Conservation (phyloP, 164 flowering plant genomes). For the Echeveria elegans region DNA sequence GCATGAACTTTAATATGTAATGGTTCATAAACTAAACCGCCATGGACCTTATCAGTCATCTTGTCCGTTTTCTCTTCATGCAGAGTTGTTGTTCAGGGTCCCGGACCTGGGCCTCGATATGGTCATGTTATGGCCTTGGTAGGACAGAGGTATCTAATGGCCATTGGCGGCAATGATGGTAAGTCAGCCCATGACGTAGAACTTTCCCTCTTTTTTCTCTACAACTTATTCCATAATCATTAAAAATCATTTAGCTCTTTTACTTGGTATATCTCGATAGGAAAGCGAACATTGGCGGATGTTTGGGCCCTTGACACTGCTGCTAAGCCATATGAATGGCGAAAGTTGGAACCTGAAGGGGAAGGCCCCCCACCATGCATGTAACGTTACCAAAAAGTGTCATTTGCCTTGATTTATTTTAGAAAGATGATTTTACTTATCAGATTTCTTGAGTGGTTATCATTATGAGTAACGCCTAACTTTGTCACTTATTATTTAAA, state of each 20-base stretch:
- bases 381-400: constrained; percentile 24
- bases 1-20: constrained; percentile 21
- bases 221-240: too few relatives aligned
- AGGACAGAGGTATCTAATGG: constrained; percentile 96
- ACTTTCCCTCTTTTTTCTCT: neutral
- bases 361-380: constrained; percentile 99
- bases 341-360: constrained; percentile 98
- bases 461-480: neutral
- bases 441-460: neutral
- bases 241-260: constrained; percentile 5
- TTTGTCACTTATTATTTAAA: neutral
- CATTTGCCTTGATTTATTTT: neutral
- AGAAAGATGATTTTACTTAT: neutral
- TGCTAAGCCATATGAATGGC: constrained; percentile 99
- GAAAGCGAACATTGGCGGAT: constrained; percentile 96
- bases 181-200: constrained; percentile 12
- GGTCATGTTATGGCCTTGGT: constrained; percentile 99
- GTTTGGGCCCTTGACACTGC: constrained; percentile 99
- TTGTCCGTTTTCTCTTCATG: constrained; percentile 8
- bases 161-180: constrained; percentile 99
- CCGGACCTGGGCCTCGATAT: constrained; percentile 99
- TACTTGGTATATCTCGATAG: constrained; percentile 27
- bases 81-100: constrained; percentile 98
- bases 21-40: neutral
- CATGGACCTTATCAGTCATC: neutral